phyloP scores from a whole-genome alignment of 2,329 filamentous ascomycete species.

The Talaromyces rugulosus region DNA sequence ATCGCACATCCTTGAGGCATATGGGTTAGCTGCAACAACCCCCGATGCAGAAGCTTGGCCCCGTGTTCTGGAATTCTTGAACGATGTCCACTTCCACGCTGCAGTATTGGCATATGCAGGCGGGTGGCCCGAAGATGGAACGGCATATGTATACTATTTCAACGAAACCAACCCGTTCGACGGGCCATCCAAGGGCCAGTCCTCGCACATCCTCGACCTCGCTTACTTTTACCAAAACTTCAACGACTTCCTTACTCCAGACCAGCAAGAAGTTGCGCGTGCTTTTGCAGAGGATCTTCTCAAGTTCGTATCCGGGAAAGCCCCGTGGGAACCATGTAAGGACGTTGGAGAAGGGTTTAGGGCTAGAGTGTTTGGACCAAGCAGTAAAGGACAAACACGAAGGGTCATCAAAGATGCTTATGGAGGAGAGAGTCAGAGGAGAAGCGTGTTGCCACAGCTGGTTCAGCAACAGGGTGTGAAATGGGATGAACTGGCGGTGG shows the following conservation, averaged over 20 bases:
- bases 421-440: slow-evolving; percentile 20
- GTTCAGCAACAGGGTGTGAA: slow-evolving; percentile 15
- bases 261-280: slow-evolving; percentile 27
- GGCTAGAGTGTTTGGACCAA: slow-evolving; percentile 25
- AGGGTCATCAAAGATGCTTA: slow-evolving; percentile 15
- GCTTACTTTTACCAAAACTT: slow-evolving; percentile 46
- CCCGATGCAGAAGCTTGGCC: slow-evolving; percentile 40
- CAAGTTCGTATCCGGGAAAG: slow-evolving; percentile 35
- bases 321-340: slow-evolving; percentile 26
- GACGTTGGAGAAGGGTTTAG: slow-evolving; percentile 17
- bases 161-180: slow-evolving; percentile 48
- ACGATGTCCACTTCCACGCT: slow-evolving; percentile 46
- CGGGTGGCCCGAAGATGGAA: slow-evolving; percentile 25
- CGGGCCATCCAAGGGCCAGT: slow-evolving; percentile 36
- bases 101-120: slow-evolving; percentile 40
- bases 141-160: slow-evolving; percentile 41
- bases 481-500: slow-evolving; percentile 21
- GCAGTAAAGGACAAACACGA: slow-evolving; percentile 9
- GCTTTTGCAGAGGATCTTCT: slow-evolving; percentile 36
- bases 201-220: slow-evolving; percentile 45
- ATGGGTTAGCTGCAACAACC: slow-evolving; percentile 33
- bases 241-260: slow-evolving; percentile 32
- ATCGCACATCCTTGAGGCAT: slow-evolving; percentile 32
- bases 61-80: slow-evolving; percentile 40
- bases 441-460: slow-evolving; percentile 22